phyloP scores from a whole-genome alignment of 805 yeast genomes.

The Myxozyma melibiosi region DNA sequence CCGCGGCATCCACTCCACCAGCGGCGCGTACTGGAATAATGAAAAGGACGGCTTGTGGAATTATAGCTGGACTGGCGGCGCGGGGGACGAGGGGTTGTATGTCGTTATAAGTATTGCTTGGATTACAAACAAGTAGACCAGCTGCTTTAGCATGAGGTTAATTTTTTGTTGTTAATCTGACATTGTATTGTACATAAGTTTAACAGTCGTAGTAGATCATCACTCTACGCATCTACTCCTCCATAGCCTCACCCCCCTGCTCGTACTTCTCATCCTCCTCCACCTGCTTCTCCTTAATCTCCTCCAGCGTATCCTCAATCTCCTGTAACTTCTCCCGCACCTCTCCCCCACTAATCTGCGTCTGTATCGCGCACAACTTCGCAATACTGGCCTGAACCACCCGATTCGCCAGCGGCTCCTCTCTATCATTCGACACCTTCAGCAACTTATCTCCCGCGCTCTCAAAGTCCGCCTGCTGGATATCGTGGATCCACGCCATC shows the following conservation, averaged over 20 bases:
- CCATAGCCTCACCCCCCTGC: neutral
- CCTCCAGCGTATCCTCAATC: constrained; percentile 6
- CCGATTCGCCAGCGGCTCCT: constrained; percentile 51
- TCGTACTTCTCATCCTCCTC: constrained; percentile 7
- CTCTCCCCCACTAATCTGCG: constrained; percentile 25
- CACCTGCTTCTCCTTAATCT: constrained; percentile 9
- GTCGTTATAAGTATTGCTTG: constrained; percentile 34
- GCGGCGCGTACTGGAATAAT: constrained; percentile 36
- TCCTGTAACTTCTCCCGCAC: neutral
- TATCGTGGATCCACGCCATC: constrained; percentile 72
- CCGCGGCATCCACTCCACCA: constrained; percentile 31
- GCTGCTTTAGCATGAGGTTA: neutral
- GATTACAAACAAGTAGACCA: constrained; percentile 22
- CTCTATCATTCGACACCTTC: constrained; percentile 46
- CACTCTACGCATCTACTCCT: neutral
- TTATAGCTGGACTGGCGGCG: constrained; percentile 26
- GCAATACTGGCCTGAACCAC: constrained; percentile 69
- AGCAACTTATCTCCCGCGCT: constrained; percentile 55
- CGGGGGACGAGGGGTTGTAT: constrained; percentile 18
- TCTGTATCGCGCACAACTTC: constrained; percentile 62
- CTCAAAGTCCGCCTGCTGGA: constrained; percentile 54
- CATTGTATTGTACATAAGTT: neutral
- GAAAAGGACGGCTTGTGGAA: constrained; percentile 32
- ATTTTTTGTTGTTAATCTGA: neutral
- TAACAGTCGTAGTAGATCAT: neutral